phyloP scores from a whole-genome alignment of 129 eudicot species.

The Saposhnikovia divaricata region DNA sequence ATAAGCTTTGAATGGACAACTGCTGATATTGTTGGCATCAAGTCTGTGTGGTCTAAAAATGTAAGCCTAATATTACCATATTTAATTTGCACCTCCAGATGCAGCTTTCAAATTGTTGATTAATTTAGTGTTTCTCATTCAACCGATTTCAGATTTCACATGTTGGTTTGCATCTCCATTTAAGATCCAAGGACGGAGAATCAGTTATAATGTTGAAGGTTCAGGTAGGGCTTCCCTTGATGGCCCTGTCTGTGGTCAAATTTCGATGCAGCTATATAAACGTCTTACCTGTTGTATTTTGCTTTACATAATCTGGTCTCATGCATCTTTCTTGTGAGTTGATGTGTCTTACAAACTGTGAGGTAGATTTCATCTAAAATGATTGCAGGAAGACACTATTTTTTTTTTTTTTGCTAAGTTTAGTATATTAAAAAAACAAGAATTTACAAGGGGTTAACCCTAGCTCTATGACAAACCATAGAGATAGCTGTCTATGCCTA shows the following conservation, averaged over 20 bases:
- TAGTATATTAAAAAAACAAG: no score
- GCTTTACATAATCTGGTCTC: neutral
- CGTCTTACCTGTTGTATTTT: neutral
- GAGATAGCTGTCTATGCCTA: no score
- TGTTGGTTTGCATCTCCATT: constrained; percentile 31
- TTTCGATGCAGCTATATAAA: neutral
- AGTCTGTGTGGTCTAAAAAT: constrained; percentile 37
- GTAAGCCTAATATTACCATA: constrained; percentile 27
- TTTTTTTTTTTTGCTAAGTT: no score
- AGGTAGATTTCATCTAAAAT: neutral
- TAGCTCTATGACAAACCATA: no score
- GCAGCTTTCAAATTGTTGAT: constrained; percentile 3
- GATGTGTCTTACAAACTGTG: neutral
- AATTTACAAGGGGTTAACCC: no score
- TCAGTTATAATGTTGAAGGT: constrained; percentile 11
- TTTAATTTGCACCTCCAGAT: neutral
- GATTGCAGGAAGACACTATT: neutral
- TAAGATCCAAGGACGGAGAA: constrained; percentile 28
- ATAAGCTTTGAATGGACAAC: constrained; percentile 35
- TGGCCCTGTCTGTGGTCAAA: neutral
- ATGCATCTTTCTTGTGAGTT: neutral
- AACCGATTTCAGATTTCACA: constrained; percentile 21
- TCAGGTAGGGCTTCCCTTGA: constrained; percentile 33
- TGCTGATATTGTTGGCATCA: constrained; percentile 41
- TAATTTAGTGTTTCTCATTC: neutral